phyloP scores from a whole-genome alignment of 768 basidiomycete genomes.

The Hygrocybe coccinea region DNA sequence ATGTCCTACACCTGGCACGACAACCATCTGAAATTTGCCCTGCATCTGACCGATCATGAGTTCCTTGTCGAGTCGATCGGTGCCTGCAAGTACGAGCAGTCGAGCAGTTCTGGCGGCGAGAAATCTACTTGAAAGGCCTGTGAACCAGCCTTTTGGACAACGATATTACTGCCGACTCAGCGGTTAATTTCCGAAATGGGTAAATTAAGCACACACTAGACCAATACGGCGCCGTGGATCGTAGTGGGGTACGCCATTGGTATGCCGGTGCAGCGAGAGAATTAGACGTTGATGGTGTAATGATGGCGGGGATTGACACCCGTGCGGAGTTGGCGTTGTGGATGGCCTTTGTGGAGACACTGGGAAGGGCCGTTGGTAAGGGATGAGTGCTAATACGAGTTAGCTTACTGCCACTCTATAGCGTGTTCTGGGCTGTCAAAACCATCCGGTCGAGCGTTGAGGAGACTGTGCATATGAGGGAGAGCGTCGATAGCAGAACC shows the following conservation, averaged over 20 bases:
- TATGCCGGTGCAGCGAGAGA: conserved; percentile 41
- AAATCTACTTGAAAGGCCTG: conserved; percentile 74
- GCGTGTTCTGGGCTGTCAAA: conserved; percentile 82
- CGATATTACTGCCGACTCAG: background rate
- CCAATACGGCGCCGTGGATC: conserved; percentile 88
- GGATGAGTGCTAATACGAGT: background rate
- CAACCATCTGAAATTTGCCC: conserved; percentile 91
- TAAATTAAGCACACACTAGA: conserved; percentile 46
- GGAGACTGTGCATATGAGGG: conserved; percentile 84
- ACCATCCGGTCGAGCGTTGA: conserved; percentile 79
- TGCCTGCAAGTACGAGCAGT: conserved; percentile 84
- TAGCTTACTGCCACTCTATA: conserved; percentile 95
- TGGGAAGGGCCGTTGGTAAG: conserved; percentile 25
- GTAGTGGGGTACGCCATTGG: conserved; percentile 80
- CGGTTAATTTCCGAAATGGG: background rate
- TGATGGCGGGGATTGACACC: conserved; percentile 79
- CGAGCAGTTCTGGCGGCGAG: conserved; percentile 74
- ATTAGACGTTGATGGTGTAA: conserved; percentile 43
- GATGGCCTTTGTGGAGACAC: conserved; percentile 77
- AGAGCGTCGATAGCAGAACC: conserved; percentile 92
- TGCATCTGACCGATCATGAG: conserved; percentile 98
- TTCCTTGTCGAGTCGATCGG: conserved; percentile 87
- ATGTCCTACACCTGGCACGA: conserved; percentile 85
- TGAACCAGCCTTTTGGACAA: conserved; percentile 75
- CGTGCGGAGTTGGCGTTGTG: conserved; percentile 78